Base-by-base conservation (phyloP, 164 flowering plant species). In the Chimonanthus praecox region DNA sequence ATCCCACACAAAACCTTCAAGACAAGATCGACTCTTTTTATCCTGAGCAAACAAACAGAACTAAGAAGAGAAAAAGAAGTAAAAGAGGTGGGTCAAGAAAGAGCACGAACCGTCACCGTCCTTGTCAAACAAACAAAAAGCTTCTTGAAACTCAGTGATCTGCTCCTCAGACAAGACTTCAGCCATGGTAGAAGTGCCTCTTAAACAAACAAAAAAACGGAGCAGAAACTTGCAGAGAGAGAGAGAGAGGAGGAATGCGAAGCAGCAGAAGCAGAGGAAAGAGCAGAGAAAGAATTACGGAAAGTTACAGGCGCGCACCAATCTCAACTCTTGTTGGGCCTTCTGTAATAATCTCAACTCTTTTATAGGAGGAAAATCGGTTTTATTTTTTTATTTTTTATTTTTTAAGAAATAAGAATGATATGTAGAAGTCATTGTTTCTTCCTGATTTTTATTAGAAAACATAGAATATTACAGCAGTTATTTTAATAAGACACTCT, bases 101-200 rank as follows among this genome's bases (percentile, higher is more conserved):
- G n/a, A 58, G 18, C 44, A 66, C 66, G 2, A 49, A 86, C 89
- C 89, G 15, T 65, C 68, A 21, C 68, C 68, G 44, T 65, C 49
- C 68, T 65, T 65, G 46, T 65, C 89, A 68, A 87, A 76, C 5
- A 87, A 72, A 70, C 83, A 75, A 69, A 87, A 87, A 2, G 85
- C 89, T 76, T 87, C 89, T 64, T 80, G 78, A 70, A 85, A 85
- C 78, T 85, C 85, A 51, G 64, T 68, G 75, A 85, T 81, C 74
- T 80, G 85, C 47, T 82, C 78, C 48, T 77, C 82, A 70, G 72
- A 70, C 68, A 80, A 47, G 8, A 80, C 76, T 44, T 82, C 86
- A 64, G 77, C 80, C 81, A 75, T 79, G 8, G 20, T 67, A 49
- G 4, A 69, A 8, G 67, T 45, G 2, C 48, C 13, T 3, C 51